Evolutionary conservation across 2,329 filamentous ascomycete genomes (phyloP), one percentile per base, ranked within the genome.

Genomic region (Pseudopithomyces chartarum): DNA sequence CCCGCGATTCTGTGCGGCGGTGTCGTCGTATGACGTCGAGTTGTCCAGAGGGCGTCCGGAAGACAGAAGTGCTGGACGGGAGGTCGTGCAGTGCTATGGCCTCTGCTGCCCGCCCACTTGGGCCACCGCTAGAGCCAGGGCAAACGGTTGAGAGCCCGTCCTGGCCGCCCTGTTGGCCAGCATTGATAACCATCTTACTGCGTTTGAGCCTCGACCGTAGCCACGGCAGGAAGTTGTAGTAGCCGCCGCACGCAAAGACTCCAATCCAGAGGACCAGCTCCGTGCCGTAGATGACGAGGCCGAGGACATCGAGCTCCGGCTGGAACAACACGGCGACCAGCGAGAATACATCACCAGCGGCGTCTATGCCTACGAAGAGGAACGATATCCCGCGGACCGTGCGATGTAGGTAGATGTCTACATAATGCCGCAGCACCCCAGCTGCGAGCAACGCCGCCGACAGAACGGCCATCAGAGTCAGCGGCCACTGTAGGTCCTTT

Each of bases 351-450:
- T 91, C 88, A 0, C 88, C 88, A 0, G 85, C 79, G 0, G 87
- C 88, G 72, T 91, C 88, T 42, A 91, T 88, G 1, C 79, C 85
- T 0, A 90, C 87, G 61, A 91, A 91, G 2, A 90, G 76, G 70
- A 91, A 90, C 1, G 87, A 90, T 38, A 91, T 90, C 7, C 88
- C 88, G 13, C 87, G 80, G 1, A 90, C 88, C 0, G 87, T 89
- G 6, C 85, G 81, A 61, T 89, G 83, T 2, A 80, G 68, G 65
- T 85, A 90, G 20, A 91, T 90, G 59, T 91, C 88, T 78, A 83
- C 85, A 64, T 90, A 91, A 68, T 91, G 87, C 2, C 85, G 77
- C 7, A 90, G 73, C 0, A 91, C 89, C 0, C 89, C 89, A 1
- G 85, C 81, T 1, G 85, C 86, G 1, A 91, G 81, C 2, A 91